These are phyloP conservation scores for Hymenoscyphus repandus DNA, from an alignment of 2,329 filamentous ascomycete genomes.

Conservation along the genomic window DNA sequence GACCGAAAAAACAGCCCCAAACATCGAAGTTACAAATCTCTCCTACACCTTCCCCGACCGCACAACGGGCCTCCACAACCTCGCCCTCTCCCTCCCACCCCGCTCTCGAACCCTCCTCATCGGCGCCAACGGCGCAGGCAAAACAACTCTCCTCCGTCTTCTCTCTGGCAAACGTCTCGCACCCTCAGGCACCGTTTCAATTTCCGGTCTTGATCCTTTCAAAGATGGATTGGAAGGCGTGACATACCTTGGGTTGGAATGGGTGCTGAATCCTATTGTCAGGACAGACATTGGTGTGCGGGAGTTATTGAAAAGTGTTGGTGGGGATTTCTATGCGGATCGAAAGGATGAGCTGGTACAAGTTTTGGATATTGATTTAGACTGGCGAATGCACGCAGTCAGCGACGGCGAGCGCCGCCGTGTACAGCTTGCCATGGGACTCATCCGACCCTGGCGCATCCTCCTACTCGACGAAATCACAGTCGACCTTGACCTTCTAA, in stretches of 20 bases:
- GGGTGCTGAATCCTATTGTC: slow-evolving; percentile 96
- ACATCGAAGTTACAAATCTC: slow-evolving; percentile 67
- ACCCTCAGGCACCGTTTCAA: slow-evolving; percentile 65
- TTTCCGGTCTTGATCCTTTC: slow-evolving; percentile 88
- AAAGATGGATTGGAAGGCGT: slow-evolving; percentile 85
- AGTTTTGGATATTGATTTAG: slow-evolving; percentile 86
- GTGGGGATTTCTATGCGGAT: slow-evolving; percentile 75
- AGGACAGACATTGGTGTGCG: slow-evolving; percentile 89
- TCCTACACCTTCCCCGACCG: slow-evolving; percentile 88
- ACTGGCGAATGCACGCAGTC: slow-evolving; percentile 95
- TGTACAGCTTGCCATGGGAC: slow-evolving; percentile 93
- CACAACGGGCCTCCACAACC: slow-evolving; percentile 68
- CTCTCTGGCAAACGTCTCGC: slow-evolving; percentile 93
- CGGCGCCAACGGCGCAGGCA: slow-evolving; percentile 94
- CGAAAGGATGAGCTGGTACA: slow-evolving; percentile 80
- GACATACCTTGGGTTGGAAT: slow-evolving; percentile 94
- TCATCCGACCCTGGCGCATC: slow-evolving; percentile 86
- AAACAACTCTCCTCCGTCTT: slow-evolving; percentile 88
- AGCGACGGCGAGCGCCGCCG: slow-evolving; percentile 86
- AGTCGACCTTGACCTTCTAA: slow-evolving; percentile 87
- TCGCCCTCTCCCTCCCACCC: slow-evolving; percentile 71
- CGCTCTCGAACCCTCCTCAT: slow-evolving; percentile 86
- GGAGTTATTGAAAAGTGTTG: slow-evolving; percentile 78
- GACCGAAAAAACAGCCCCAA: slow-evolving; percentile 22
- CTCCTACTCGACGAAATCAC: slow-evolving; percentile 94